Evolutionary conservation across 202 grass and related monocot genomes (phyloP).

Genomic region (Setaria italica): DNA sequence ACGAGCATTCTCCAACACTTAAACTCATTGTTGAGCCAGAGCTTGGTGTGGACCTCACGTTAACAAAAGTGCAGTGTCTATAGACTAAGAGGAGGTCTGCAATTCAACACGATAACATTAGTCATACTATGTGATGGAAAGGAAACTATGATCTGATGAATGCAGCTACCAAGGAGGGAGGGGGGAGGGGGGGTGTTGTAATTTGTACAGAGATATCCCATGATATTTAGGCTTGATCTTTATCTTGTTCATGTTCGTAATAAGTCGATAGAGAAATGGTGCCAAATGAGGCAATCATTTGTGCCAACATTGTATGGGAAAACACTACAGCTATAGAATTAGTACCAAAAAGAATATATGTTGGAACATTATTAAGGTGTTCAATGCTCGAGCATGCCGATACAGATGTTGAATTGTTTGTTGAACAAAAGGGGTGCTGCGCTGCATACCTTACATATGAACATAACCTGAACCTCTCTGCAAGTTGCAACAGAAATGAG

Average conservation of each 20-base stretch:
- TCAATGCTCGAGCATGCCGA: not conserved
- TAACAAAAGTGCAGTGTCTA: slow-evolving; percentile 54
- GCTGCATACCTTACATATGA: slow-evolving; percentile 32
- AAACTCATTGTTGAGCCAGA: slow-evolving; percentile 91
- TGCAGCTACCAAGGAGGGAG: not conserved
- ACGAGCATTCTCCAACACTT: slow-evolving; percentile 75
- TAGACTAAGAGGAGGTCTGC: slow-evolving; percentile 12
- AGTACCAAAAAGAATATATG: slow-evolving; percentile 3
- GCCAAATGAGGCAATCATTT: slow-evolving; percentile 14
- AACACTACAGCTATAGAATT: slow-evolving; percentile 1
- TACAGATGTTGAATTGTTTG: not conserved
- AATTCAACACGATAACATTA: slow-evolving; percentile 19
- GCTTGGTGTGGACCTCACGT: slow-evolving; percentile 70
- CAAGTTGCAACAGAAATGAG: slow-evolving; percentile 43
- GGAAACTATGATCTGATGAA: slow-evolving; percentile 33
- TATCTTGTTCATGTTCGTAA: slow-evolving; percentile 24
- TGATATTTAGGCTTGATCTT: slow-evolving; percentile 39
- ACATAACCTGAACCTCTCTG: slow-evolving; percentile 32
- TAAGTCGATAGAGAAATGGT: slow-evolving; percentile 10
- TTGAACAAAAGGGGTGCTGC: not conserved
- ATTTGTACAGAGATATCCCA: slow-evolving; percentile 46
- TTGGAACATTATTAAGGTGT: not conserved
- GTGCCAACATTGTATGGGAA: slow-evolving; percentile 1
- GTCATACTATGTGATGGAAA: slow-evolving; percentile 3
- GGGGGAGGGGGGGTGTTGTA: not conserved